Conservation (phyloP, 257 asterid species). For the Handroanthus guayacan region DNA sequence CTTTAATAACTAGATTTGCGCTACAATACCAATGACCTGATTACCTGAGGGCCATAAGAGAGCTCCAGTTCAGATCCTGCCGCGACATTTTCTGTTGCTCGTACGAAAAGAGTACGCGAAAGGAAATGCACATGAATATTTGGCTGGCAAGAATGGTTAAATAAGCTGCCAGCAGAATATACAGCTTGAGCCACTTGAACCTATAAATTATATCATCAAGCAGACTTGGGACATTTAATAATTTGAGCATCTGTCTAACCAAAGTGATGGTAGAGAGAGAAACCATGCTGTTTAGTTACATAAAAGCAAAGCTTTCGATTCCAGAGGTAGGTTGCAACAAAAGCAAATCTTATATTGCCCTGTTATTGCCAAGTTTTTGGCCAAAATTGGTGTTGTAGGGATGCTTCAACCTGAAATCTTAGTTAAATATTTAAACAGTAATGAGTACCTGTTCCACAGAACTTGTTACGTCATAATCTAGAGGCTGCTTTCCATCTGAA, state of each 20-base stretch:
- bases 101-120: constrained; percentile 82
- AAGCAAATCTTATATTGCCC: not conserved
- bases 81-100: constrained; percentile 70
- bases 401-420: constrained; percentile 19
- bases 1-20: not conserved
- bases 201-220: constrained; percentile 47
- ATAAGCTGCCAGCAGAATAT: constrained; percentile 78
- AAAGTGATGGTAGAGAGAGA: constrained; percentile 21
- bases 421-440: constrained; percentile 11
- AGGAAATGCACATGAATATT: constrained; percentile 80
- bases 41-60: constrained; percentile 90
- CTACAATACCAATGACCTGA: constrained; percentile 43
- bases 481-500: constrained; percentile 54
- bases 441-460: constrained; percentile 73
- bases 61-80: constrained; percentile 79
- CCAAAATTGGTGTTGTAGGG: constrained; percentile 8
- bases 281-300: not conserved
- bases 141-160: constrained; percentile 95
- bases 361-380: not conserved
- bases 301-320: constrained; percentile 2
- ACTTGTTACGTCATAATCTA: constrained; percentile 57
- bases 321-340: constrained; percentile 21
- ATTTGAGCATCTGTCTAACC: constrained; percentile 18
- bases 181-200: constrained; percentile 94
- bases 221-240: constrained; percentile 34